A percentile compares a stretch with the other conserved stretches of the same genome.
phyloP scores from a whole-genome alignment of 2,329 filamentous ascomycete species.

The Beauveria scarabaeidicola region DNA sequence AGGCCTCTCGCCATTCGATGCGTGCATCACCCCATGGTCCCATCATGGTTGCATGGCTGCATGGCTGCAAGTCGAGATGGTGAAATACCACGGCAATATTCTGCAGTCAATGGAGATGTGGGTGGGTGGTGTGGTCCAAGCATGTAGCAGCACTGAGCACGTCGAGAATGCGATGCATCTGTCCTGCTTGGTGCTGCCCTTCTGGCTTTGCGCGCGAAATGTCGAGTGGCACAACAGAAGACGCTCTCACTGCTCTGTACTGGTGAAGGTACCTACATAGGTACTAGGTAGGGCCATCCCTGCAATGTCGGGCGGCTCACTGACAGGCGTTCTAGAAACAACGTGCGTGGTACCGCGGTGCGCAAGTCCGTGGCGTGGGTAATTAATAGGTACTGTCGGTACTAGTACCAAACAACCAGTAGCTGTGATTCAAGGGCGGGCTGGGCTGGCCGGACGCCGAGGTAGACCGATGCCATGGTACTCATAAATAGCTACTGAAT shows the following conservation, averaged over 20 bases:
- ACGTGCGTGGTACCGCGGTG: not conserved
- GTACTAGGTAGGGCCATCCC: not conserved
- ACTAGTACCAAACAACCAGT: too few species aligned
- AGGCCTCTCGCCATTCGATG: slow-evolving; percentile 3
- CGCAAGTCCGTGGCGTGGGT: not conserved
- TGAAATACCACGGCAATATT: slow-evolving; percentile 6
- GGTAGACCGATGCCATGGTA: too few species aligned
- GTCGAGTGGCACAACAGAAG: not conserved
- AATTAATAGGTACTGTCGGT: too few species aligned
- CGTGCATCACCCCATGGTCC: slow-evolving; percentile 4
- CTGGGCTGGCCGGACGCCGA: too few species aligned
- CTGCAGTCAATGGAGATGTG: not conserved
- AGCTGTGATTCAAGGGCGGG: too few species aligned
- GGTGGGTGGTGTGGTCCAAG: not conserved
- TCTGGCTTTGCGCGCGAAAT: not conserved
- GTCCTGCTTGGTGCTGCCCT: not conserved
- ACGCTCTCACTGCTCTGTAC: not conserved
- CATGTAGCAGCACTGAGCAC: not conserved
- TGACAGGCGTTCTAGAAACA: not conserved
- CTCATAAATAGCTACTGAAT: too few species aligned
- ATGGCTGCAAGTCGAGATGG: slow-evolving; percentile 1
- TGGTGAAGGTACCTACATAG: too few species aligned
- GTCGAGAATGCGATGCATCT: not conserved
- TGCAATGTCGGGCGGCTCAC: not conserved
- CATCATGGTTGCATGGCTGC: not conserved